Percentiles rank a stretch among this genome's conserved stretches.
These are phyloP conservation scores for Dactylonectria estremocensis DNA, from an alignment of 2,329 filamentous ascomycete genomes.

Conservation along the genomic window DNA sequence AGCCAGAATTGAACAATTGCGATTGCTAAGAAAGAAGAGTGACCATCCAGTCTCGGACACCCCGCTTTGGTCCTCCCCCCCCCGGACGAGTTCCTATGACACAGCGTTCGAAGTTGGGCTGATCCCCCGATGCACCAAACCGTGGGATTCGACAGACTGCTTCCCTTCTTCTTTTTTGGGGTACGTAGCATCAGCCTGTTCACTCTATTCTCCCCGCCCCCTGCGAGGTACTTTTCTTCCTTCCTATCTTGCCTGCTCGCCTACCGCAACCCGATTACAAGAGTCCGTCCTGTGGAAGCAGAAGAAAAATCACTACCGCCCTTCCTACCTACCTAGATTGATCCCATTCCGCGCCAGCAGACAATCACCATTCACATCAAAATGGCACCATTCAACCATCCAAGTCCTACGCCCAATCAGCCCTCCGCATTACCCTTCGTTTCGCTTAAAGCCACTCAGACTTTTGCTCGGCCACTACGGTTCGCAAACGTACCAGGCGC, in stretches of 20 bases:
- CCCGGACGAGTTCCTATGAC: background rate
- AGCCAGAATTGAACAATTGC: background rate
- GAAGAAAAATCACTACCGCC: no score
- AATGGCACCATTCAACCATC: conserved; percentile 28
- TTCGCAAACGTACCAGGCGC: no score
- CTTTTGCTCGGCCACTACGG: no score
- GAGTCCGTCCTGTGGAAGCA: background rate
- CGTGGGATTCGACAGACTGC: background rate
- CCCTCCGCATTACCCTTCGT: background rate
- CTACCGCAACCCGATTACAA: background rate
- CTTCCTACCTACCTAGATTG: background rate
- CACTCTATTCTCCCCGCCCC: background rate
- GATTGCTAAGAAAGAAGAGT: background rate
- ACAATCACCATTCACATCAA: conserved; percentile 25
- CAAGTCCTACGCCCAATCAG: conserved; percentile 5
- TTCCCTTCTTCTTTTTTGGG: background rate
- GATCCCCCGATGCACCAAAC: background rate
- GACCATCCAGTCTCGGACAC: background rate
- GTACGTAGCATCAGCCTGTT: background rate
- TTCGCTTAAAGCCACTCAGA: background rate
- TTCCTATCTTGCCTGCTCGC: background rate
- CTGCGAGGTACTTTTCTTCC: background rate
- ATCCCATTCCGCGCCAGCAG: background rate
- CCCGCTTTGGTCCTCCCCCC: background rate
- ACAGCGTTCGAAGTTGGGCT: background rate